A percentile compares a stretch with the other conserved stretches of the same genome.
Conservation (phyloP, 176 grass and related monocot genomes). For the Ensete glaucum region DNA sequence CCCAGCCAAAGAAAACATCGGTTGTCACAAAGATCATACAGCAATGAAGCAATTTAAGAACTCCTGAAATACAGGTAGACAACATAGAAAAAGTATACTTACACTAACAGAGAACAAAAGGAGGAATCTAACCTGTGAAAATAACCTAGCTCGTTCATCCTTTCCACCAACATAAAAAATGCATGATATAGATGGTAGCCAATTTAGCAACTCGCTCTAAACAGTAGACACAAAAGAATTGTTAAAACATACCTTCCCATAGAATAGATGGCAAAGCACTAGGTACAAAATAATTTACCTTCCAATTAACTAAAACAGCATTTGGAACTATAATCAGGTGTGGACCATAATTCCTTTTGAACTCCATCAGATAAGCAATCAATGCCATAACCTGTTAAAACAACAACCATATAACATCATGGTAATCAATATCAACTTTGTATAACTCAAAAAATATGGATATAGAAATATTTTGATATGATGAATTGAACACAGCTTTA, state of each 20-base stretch:
- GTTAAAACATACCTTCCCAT: background rate
- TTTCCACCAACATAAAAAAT: conserved; percentile 99
- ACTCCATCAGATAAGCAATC: conserved; percentile 96
- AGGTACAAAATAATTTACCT: conserved; percentile 42
- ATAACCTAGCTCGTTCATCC: conserved; percentile 76
- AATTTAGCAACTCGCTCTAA: conserved; percentile 76
- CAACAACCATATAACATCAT: background rate
- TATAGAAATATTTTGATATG: too few species aligned
- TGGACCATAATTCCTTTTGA: conserved; percentile 98
- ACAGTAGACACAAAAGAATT: conserved; percentile 39
- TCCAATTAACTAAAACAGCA: conserved; percentile 99
- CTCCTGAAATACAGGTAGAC: too few species aligned
- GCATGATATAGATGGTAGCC: conserved; percentile 93
- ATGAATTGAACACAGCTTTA: too few species aligned
- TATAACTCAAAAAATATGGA: too few species aligned
- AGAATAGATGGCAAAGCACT: background rate
- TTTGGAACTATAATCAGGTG: conserved; percentile 99
- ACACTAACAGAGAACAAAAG: background rate
- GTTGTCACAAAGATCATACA: too few species aligned
- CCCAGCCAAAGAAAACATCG: too few species aligned
- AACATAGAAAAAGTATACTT: background rate
- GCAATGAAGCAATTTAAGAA: too few species aligned
- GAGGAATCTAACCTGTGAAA: conserved; percentile 62
- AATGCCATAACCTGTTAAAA: conserved; percentile 87
- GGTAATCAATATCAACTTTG: background rate